Evolutionary conservation across 495 filamentous ascomycete genomes (phyloP).

Genomic region (Lineolata rhizophorae): DNA sequence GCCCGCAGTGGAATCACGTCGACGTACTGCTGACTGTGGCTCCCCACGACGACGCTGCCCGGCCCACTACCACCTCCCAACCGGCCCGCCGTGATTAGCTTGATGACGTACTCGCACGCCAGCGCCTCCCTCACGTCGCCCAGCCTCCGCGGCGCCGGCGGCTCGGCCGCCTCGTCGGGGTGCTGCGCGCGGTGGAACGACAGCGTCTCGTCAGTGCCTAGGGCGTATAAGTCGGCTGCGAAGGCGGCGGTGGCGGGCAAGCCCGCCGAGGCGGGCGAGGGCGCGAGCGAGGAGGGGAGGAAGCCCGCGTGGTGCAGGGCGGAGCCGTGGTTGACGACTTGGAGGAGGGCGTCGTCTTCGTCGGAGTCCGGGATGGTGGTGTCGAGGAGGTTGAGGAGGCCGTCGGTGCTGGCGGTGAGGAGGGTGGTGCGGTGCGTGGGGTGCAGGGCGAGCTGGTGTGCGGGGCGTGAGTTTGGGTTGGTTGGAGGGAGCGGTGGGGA

Average conservation of each 20-base stretch:
- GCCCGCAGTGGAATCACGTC: slow-evolving; percentile 13
- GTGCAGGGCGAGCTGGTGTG: background rate
- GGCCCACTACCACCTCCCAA: slow-evolving; percentile 31
- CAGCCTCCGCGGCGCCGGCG: slow-evolving; percentile 33
- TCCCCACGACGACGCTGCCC: slow-evolving; percentile 37
- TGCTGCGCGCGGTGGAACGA: slow-evolving; percentile 51
- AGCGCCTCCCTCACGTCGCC: slow-evolving; percentile 55
- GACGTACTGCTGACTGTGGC: slow-evolving; percentile 28
- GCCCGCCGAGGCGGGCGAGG: too few species aligned
- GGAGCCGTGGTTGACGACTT: slow-evolving; percentile 66
- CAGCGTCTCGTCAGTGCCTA: slow-evolving; percentile 48
- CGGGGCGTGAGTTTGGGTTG: slow-evolving; percentile 14
- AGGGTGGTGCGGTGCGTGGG: slow-evolving; percentile 23
- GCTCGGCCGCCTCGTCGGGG: slow-evolving; percentile 22
- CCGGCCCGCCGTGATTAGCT: too few species aligned
- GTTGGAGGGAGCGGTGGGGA: slow-evolving; percentile 46
- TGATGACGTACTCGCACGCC: slow-evolving; percentile 63
- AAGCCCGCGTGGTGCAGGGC: slow-evolving; percentile 78
- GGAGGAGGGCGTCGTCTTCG: slow-evolving; percentile 55
- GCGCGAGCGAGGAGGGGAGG: slow-evolving; percentile 24
- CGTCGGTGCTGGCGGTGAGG: slow-evolving; percentile 80
- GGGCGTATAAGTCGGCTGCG: slow-evolving; percentile 29
- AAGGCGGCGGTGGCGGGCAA: too few species aligned
- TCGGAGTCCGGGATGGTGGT: slow-evolving; percentile 44
- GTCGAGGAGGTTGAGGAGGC: slow-evolving; percentile 70